A percentile compares a stretch with the other conserved stretches of the same genome.
phyloP scores from a whole-genome alignment of 1,284 basidiomycete genomes.

The Athelia psychrophila region DNA sequence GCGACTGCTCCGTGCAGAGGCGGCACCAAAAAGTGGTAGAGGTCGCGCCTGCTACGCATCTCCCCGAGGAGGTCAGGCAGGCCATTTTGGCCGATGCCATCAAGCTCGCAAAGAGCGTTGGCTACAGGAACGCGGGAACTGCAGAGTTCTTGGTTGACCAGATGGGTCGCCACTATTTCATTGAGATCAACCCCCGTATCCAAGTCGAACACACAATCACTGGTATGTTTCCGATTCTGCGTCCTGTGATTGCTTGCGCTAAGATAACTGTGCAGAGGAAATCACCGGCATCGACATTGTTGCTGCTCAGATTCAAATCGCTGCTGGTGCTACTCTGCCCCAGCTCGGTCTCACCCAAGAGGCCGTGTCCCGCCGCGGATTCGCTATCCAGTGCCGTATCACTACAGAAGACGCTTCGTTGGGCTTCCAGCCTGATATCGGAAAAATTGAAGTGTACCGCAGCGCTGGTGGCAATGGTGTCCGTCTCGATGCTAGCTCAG shows the following conservation, averaged over 20 bases:
- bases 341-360: slow-evolving; percentile 98
- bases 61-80: slow-evolving; percentile 88
- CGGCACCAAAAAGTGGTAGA: slow-evolving; percentile 99
- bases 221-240: slow-evolving; percentile 43
- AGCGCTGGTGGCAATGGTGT: slow-evolving; percentile 99
- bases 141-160: slow-evolving; percentile 97
- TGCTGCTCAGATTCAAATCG: slow-evolving; percentile 98
- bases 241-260: slow-evolving; percentile 5
- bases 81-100: slow-evolving; percentile 91
- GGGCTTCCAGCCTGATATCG: slow-evolving; percentile 97
- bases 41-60: slow-evolving; percentile 94
- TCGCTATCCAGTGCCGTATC: slow-evolving; percentile 98
- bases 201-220: slow-evolving; percentile 99
- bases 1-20: slow-evolving; percentile 97
- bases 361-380: slow-evolving; percentile 93
- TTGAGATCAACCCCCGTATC: slow-evolving; percentile 98
- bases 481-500: slow-evolving; percentile 94
- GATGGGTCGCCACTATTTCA: slow-evolving; percentile 95
- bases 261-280: slow-evolving; percentile 65
- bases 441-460: slow-evolving; percentile 99
- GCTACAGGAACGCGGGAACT: slow-evolving; percentile 96
- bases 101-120: slow-evolving; percentile 89
- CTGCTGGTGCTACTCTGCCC: slow-evolving; percentile 92
- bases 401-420: slow-evolving; percentile 96
- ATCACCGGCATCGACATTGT: slow-evolving; percentile 99